Base-by-base conservation (phyloP, 352 stramenopile genomes). In the Globisporangium middletonii region DNA sequence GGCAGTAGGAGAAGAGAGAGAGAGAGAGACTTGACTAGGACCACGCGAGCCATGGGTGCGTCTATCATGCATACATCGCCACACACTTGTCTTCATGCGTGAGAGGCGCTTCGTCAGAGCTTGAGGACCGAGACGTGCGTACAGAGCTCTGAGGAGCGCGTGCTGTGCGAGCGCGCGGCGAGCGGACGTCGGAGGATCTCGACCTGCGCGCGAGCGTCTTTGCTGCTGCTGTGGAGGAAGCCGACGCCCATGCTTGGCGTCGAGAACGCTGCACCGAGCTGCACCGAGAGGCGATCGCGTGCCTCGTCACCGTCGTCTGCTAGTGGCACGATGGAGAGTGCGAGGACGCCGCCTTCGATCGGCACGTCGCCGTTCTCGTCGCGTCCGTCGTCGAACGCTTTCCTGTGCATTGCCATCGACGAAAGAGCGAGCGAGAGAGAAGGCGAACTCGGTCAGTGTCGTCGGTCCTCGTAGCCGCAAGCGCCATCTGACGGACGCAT, bases 181-280 rank as follows among this genome's bases (percentile, higher is more conserved):
- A 2, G 38, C 3, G 71, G 72, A 16, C 69, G 64, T 1, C 73
- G 73, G 38, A 88, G 65, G 15, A 88, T 71, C 59, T 88, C 67
- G 1, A 84, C 68, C n/a, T 75, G 69, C 2, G 65, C 63, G 15
- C 58, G 33, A 12, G 33, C 53, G 0, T 44, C 53, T 8, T 50
- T 28, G 4, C 56, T 48, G 47, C 55, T 19, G 23, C 64, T 72
- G 28, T 72, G 68, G 41, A 77, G 50, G 52, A 77, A 81, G 3
- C 80, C 80, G 4, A 88, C 75, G 16, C 71, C 80, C 74, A 90
- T 90, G 44, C 77, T 79, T 1, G 75, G 72, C 13, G 80, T 90
- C 33, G 80, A 81, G 55, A 88, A 88, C 9, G 77, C 77, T 18
- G 57, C 74, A 18, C 74, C 75, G 3, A 90, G 51, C n/a, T 86